Percentiles rank a stretch among this genome's conserved stretches.
phyloP scores from a whole-genome alignment of 2,329 filamentous ascomycete species.

The Colletotrichum tamarilloi region DNA sequence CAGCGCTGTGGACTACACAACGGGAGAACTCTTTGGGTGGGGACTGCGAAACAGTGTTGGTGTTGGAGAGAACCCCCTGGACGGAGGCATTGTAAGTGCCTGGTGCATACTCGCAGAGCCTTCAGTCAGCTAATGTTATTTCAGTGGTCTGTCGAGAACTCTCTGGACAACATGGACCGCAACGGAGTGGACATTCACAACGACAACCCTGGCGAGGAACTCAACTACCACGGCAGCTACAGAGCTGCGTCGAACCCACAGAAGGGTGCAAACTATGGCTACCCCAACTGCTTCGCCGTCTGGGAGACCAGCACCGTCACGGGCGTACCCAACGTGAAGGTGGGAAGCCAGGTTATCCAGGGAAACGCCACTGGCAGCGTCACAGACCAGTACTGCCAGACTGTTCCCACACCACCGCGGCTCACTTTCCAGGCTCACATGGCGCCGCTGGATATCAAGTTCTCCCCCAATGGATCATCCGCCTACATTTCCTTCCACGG shows the following conservation, averaged over 20 bases:
- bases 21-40: conserved; percentile 70
- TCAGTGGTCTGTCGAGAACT: conserved; percentile 74
- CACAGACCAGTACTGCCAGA: conserved; percentile 47
- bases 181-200: conserved; percentile 69
- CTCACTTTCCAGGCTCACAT: conserved; percentile 73
- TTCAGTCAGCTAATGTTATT: neutral
- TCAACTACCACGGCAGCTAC: conserved; percentile 78
- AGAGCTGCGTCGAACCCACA: conserved; percentile 45
- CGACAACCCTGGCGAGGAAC: conserved; percentile 78
- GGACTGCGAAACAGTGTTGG: conserved; percentile 80
- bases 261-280: conserved; percentile 42
- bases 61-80: conserved; percentile 68
- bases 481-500: conserved; percentile 80
- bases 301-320: conserved; percentile 65
- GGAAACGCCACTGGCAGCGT: conserved; percentile 42
- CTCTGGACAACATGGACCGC: conserved; percentile 72
- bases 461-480: conserved; percentile 65
- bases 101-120: too few species aligned
- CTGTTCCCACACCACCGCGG: conserved; percentile 58
- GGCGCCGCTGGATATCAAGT: conserved; percentile 79
- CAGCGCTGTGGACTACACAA: conserved; percentile 55
- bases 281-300: conserved; percentile 64
- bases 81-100: conserved; percentile 55
- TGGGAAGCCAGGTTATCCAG: conserved; percentile 63
- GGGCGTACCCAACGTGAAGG: conserved; percentile 50